A percentile compares a stretch with the other conserved stretches of the same genome.
These are phyloP conservation scores for Lomentospora prolificans DNA, from an alignment of 2,329 filamentous ascomycete species.

Conservation along the genomic window DNA sequence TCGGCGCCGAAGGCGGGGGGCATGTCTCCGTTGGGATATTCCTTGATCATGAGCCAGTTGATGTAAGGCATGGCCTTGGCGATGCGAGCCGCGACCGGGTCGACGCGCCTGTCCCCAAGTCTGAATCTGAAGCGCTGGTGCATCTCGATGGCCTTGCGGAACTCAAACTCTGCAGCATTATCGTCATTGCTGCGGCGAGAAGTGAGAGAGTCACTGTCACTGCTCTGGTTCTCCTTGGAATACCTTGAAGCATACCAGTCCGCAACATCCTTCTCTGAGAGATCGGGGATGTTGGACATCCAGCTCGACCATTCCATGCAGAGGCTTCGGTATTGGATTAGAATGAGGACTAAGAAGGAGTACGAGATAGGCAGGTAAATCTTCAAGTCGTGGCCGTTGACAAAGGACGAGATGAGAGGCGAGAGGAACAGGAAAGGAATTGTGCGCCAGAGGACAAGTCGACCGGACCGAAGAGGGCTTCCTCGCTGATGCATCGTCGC, in stretches of 20 bases:
- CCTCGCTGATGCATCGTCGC: constrained; percentile 44
- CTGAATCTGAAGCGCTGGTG: neutral
- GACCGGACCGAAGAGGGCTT: constrained; percentile 46
- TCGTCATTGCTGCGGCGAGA: constrained; percentile 8
- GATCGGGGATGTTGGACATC: constrained; percentile 37
- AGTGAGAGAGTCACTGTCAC: constrained; percentile 14
- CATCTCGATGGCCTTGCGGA: constrained; percentile 23
- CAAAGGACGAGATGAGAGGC: constrained; percentile 44
- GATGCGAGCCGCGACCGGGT: constrained; percentile 15
- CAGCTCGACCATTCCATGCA: constrained; percentile 50
- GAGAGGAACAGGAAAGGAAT: constrained; percentile 47
- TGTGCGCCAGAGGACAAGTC: constrained; percentile 42
- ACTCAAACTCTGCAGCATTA: constrained; percentile 11
- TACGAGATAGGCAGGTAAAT: constrained; percentile 48
- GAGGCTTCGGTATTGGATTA: constrained; percentile 42
- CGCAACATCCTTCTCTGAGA: constrained; percentile 39
- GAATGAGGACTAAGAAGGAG: constrained; percentile 37
- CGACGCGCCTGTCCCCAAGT: constrained; percentile 8
- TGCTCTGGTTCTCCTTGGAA: constrained; percentile 15
- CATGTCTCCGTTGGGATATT: constrained; percentile 17
- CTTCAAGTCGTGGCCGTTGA: constrained; percentile 39
- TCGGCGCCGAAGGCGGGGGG: constrained; percentile 22
- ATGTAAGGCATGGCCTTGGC: constrained; percentile 22
- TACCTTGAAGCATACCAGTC: constrained; percentile 30
- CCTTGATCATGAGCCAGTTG: constrained; percentile 25